Evolutionary conservation across 192 early-diverging fungal species (phyloP).

Genomic region (Funneliformis mosseae): DNA sequence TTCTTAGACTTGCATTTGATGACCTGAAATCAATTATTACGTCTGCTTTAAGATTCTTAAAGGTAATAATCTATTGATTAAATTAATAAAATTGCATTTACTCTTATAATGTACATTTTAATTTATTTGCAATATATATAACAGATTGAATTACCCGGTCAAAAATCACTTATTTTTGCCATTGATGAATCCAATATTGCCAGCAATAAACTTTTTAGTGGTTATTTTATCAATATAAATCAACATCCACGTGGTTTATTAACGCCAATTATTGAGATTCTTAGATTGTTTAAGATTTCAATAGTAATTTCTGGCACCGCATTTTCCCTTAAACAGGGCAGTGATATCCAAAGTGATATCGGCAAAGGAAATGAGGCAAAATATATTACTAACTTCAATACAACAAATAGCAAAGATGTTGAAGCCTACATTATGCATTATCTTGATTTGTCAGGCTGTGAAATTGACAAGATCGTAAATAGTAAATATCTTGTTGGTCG

Average conservation of each 20-base stretch:
- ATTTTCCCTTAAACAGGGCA: constrained; percentile 5
- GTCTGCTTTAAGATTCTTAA: not conserved
- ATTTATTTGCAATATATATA: not conserved
- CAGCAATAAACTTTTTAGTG: constrained; percentile 7
- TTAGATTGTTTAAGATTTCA: not conserved
- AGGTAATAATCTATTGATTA: constrained; percentile 7
- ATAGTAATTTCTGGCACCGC: constrained; percentile 23
- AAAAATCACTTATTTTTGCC: not conserved
- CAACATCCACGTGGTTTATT: not conserved
- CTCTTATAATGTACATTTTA: not conserved
- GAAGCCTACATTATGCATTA: not conserved
- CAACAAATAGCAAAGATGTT: not conserved
- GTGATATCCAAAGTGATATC: not conserved
- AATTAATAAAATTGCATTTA: not conserved
- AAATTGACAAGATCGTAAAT: not conserved
- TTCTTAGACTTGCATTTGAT: not conserved
- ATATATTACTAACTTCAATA: not conserved
- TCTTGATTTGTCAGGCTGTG: not conserved
- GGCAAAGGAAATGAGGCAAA: not conserved
- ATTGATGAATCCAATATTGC: not conserved
- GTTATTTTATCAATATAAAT: not conserved
- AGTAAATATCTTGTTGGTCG: not conserved
- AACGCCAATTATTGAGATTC: constrained; percentile 18
- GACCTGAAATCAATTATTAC: not conserved
- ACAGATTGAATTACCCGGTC: not conserved